phyloP scores from a whole-genome alignment of 371 early-diverging fungal genomes.

The Lichtheimia corymbifera region DNA sequence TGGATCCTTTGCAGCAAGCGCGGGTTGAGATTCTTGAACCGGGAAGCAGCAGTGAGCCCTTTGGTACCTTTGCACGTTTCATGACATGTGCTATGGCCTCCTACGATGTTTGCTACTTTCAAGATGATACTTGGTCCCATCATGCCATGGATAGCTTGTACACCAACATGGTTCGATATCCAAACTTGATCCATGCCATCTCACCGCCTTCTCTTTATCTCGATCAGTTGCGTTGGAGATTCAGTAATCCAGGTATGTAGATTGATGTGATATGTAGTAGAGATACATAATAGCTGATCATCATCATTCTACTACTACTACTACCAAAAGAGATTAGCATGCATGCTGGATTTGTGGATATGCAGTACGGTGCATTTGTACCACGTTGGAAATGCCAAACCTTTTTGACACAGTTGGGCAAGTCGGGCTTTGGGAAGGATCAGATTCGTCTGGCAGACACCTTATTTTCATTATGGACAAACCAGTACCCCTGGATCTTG shows the following conservation, averaged over 20 bases:
- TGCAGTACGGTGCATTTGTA: conserved; percentile 52
- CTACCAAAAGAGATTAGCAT: conserved; percentile 31
- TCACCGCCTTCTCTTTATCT: conserved; percentile 58
- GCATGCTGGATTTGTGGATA: conserved; percentile 57
- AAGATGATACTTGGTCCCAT: conserved; percentile 62
- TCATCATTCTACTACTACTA: neutral
- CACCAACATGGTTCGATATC: conserved; percentile 60
- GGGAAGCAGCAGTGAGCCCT: conserved; percentile 11
- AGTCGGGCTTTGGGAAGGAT: conserved; percentile 51
- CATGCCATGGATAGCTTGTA: conserved; percentile 60
- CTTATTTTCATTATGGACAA: conserved; percentile 68
- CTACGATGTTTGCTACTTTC: conserved; percentile 62
- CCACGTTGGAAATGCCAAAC: conserved; percentile 53
- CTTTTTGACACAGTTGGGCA: conserved; percentile 56
- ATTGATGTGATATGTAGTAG: too few species aligned
- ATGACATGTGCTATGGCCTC: conserved; percentile 62
- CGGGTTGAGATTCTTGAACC: conserved; percentile 19
- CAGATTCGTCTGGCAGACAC: conserved; percentile 54
- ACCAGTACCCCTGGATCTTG: conserved; percentile 66
- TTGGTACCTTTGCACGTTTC: conserved; percentile 56
- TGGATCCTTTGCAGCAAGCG: neutral
- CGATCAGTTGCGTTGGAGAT: conserved; percentile 60
- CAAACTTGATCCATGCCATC: conserved; percentile 60
- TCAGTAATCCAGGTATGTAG: conserved; percentile 50
- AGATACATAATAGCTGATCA: neutral